Evolutionary conservation across 73 alveolate genomes (phyloP).

Genomic region (Paramecium tetraurelia): DNA sequence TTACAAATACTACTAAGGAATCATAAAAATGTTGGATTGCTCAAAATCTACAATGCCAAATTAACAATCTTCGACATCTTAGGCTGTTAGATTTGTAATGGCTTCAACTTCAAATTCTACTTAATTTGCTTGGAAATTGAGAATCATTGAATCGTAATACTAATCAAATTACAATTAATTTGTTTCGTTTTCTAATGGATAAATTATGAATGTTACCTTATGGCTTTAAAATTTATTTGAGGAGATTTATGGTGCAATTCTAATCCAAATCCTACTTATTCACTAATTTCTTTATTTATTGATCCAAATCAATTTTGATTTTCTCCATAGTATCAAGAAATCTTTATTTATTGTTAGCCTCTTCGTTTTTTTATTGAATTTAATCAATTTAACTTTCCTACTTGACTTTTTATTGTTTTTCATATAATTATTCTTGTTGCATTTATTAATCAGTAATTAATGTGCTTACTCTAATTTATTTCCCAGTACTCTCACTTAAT

Average conservation of each 20-base stretch:
- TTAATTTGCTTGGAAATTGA: not conserved
- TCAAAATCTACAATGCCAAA: slow-evolving; percentile 51
- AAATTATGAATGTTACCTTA: not conserved
- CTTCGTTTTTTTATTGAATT: not conserved
- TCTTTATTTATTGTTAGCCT: not conserved
- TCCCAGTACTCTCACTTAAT: not conserved
- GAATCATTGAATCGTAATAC: not conserved
- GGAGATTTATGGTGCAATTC: not conserved
- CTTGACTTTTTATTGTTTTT: not conserved
- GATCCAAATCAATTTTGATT: not conserved
- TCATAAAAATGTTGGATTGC: not conserved
- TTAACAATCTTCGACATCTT: slow-evolving; percentile 40
- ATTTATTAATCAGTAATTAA: not conserved
- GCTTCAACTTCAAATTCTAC: slow-evolving; percentile 49
- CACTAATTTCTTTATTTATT: not conserved
- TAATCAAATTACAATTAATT: not conserved
- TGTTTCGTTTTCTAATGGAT: not conserved
- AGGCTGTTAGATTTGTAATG: not conserved
- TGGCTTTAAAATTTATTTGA: slow-evolving; percentile 4
- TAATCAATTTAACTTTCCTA: not conserved
- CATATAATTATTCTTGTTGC: slow-evolving; percentile 3
- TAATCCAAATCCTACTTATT: not conserved
- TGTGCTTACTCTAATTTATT: not conserved
- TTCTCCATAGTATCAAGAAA: slow-evolving; percentile 30
- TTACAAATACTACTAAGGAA: slow-evolving; percentile 6